Evolutionary conservation across 2,329 filamentous ascomycete genomes (phyloP), one percentile per base, ranked within the genome.

Genomic region (Clonostachys rhizophaga): DNA sequence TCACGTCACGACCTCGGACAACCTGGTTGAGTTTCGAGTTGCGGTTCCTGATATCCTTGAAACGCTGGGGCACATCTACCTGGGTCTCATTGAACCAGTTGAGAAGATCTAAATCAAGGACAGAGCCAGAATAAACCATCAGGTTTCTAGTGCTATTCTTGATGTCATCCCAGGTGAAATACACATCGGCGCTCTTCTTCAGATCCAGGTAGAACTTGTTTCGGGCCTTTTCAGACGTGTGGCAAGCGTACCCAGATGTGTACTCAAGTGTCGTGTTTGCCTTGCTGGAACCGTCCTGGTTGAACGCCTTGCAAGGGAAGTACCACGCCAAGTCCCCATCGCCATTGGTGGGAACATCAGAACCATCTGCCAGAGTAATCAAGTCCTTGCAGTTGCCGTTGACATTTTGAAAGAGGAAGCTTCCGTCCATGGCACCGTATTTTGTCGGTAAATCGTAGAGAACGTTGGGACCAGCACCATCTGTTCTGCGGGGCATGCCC

Each of bases 351-450:
- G 91, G 90, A 9, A 99, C 83, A 56, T 90, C 86, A 1, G 91
- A 95, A 47, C 74, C 74, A 2, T 77, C 62, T 2, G 86, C 81
- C 8, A 76, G 67, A 1, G 82, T 95, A 62, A 99, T 96, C 48
- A 97, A 69, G 10, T 79, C 87, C 70, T 97, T 99, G 78, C 94
- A 99, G 52, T 87, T 88, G 43, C 94, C 95, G 58, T 99, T 99
- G 65, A 99, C 94, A 55, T 97, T 95, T 64, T 99, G 94, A 70
- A 99, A 99, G 60, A 99, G 71, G 64, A 99, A 99, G 61, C 91
- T 97, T 49, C 89, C 92, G 62, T 99, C 95, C 66, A 88, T 80
- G n/a, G 91, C 94, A 47, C 84, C 86, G 57, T 92, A 83, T 60
- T 89, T 89, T 55, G 86, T 80, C 1, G 85, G 78, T n/a, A 95